phyloP scores from a whole-genome alignment of 768 basidiomycete genomes.

The Leucosporidium yakuticum region DNA sequence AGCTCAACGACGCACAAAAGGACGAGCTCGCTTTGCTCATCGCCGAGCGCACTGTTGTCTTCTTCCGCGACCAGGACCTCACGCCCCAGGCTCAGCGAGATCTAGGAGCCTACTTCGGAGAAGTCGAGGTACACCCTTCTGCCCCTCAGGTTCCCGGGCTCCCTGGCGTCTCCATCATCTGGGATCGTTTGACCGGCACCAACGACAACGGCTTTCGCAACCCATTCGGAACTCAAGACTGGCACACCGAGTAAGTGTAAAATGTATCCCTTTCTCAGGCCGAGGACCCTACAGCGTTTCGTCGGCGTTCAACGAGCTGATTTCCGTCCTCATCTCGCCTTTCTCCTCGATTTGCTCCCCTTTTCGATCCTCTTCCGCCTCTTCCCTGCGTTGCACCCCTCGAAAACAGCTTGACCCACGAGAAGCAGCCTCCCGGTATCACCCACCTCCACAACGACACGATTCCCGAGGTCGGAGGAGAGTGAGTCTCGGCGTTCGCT shows the following conservation, averaged over 20 bases:
- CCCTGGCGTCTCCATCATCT: slow-evolving; percentile 41
- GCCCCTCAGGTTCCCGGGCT: slow-evolving; percentile 43
- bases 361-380: too few relatives aligned
- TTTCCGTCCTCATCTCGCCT: too few relatives aligned
- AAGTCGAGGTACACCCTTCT: slow-evolving; percentile 43
- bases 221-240: slow-evolving; percentile 28
- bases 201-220: slow-evolving; percentile 4
- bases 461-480: not conserved
- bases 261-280: too few relatives aligned
- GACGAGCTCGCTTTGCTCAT: slow-evolving; percentile 71
- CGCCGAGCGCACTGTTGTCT: slow-evolving; percentile 67
- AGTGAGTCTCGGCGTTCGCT: not conserved
- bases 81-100: slow-evolving; percentile 63
- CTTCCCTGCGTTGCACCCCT: too few relatives aligned
- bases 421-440: slow-evolving; percentile 64
- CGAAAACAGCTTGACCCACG: slow-evolving; percentile 69
- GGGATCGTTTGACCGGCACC: slow-evolving; percentile 36
- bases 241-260: slow-evolving; percentile 22
- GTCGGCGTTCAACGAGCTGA: too few relatives aligned
- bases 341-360: too few relatives aligned
- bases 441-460: slow-evolving; percentile 63
- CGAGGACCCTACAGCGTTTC: too few relatives aligned
- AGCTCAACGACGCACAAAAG: slow-evolving; percentile 62
- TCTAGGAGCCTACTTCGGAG: slow-evolving; percentile 63
- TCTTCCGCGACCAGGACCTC: slow-evolving; percentile 57